These are phyloP conservation scores for Zhuliangozyma parablackwelliae DNA, from an alignment of 1,139 yeast genomes.

Conservation along the genomic window DNA sequence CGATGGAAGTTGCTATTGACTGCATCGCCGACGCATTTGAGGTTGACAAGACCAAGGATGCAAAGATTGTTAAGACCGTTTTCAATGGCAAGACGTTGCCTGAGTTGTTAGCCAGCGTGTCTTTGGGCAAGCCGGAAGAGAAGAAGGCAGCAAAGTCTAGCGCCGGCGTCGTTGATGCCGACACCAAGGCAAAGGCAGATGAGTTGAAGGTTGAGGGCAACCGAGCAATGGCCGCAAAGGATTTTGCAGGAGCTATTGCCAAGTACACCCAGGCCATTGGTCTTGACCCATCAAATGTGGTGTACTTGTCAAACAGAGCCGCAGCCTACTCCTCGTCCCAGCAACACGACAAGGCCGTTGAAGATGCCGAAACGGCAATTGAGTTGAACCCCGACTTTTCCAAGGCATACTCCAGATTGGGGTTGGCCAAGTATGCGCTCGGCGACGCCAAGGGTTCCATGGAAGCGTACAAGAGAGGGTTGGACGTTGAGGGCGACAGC, in stretches of 20 bases:
- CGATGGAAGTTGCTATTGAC: constrained; percentile 93
- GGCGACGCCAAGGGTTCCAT: constrained; percentile 87
- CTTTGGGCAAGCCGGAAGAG: constrained; percentile 7
- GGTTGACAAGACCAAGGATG: constrained; percentile 49
- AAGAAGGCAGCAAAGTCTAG: constrained; percentile 15
- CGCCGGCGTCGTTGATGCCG: constrained; percentile 45
- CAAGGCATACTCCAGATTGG: constrained; percentile 93
- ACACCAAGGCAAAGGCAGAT: constrained; percentile 69
- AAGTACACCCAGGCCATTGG: constrained; percentile 82
- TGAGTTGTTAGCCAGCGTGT: constrained; percentile 32
- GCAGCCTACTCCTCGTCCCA: constrained; percentile 87
- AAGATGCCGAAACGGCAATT: constrained; percentile 81
- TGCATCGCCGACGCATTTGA: constrained; percentile 87
- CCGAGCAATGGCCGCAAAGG: constrained; percentile 78
- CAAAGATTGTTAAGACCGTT: constrained; percentile 26
- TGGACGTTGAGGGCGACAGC: constrained; percentile 79
- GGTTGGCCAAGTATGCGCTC: constrained; percentile 85
- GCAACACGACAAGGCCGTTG: constrained; percentile 72
- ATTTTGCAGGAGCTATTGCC: constrained; percentile 64
- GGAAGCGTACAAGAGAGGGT: constrained; percentile 85
- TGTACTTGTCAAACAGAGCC: constrained; percentile 90
- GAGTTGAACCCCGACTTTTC: constrained; percentile 74
- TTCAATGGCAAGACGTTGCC: constrained; percentile 49
- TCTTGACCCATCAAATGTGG: constrained; percentile 67
- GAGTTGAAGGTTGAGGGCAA: constrained; percentile 85